Evolutionary conservation across 225 moss, liverwort and hornwort species (phyloP).

Genomic region (Sphagnum tenellum): DNA sequence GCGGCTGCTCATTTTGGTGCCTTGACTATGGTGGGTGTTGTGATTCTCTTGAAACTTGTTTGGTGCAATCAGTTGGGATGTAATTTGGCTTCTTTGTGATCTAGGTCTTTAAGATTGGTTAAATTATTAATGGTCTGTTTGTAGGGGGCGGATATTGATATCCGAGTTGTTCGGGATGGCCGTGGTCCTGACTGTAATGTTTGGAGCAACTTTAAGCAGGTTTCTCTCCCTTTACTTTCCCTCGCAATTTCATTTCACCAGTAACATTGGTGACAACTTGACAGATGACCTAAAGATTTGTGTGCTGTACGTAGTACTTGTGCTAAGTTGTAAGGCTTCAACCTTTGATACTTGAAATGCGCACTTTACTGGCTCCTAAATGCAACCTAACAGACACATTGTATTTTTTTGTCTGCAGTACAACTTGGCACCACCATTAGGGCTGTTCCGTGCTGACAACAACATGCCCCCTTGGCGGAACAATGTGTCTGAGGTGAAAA

Average conservation of each 20-base stretch:
- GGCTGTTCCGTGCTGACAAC: constrained; percentile 92
- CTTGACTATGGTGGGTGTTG: constrained; percentile 71
- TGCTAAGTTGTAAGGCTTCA: neutral
- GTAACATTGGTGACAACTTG: no score
- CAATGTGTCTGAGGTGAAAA: constrained; percentile 18
- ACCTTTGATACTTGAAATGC: neutral
- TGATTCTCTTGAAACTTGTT: neutral
- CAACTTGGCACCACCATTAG: constrained; percentile 61
- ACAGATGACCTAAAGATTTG: no score
- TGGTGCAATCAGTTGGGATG: no score
- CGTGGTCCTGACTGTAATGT: constrained; percentile 86
- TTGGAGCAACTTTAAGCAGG: constrained; percentile 99
- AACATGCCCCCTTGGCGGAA: constrained; percentile 90
- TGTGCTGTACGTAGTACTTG: neutral
- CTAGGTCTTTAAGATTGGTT: no score
- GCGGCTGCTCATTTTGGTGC: constrained; percentile 98
- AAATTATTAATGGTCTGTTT: neutral
- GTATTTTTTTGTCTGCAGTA: constrained; percentile 46
- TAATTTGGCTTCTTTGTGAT: no score
- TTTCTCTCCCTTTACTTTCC: constrained; percentile 7
- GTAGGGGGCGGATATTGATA: constrained; percentile 99
- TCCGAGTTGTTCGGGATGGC: constrained; percentile 95
- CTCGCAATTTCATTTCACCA: neutral
- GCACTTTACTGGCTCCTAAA: neutral
- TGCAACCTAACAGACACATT: neutral